Evolutionary conservation across 106 monocot species (phyloP), one percentile per base, ranked within the genome.

Genomic region (Ottelia alismoides): DNA sequence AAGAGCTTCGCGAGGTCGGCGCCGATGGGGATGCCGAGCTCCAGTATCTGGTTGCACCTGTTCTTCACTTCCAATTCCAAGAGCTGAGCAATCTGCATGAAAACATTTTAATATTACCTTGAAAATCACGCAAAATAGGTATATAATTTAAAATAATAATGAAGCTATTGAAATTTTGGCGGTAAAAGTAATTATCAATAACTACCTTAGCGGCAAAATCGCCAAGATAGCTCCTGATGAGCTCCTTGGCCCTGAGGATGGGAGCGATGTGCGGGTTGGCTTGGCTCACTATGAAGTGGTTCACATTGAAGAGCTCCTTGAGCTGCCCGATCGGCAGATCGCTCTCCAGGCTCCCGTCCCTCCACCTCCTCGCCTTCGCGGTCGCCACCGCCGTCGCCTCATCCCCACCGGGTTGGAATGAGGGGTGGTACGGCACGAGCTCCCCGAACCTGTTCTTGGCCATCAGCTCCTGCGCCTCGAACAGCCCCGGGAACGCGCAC

Each of bases 231-330:
- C 28, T 27, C 20, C 63, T 20, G n/a, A 49, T 35, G 19, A 63
- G 25, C 63, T 63, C 63, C 63, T 63, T 63, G 21, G 52, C 21
- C 17, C 63, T 20, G 18, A 63, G 23, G 25, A 51, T 29, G 2
- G 63, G 63, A 1, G 52, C 51, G 25, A 63, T 63, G 35, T 63
- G 63, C 3, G 63, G 63, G 23, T 63, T 63, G 32, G 48, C 52
- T 22, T 63, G 63, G 52, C 63, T 63, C 26, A 63, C 63, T 30
- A 63, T 63, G 40, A 63, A 63, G 32, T 63, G 63, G n/a, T 63
- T 63, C 25, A 63, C 63, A 31, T 63, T 63, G 25, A 63, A 63
- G 17, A 63, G 44, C 44, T 63, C 63, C 63, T 63, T 63, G 26
- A 63, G 44, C 63, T 63, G 63, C 52, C 35, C 49, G 32, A 63